phyloP scores from a whole-genome alignment of 257 asterid species.

The Solanum neorickii region DNA sequence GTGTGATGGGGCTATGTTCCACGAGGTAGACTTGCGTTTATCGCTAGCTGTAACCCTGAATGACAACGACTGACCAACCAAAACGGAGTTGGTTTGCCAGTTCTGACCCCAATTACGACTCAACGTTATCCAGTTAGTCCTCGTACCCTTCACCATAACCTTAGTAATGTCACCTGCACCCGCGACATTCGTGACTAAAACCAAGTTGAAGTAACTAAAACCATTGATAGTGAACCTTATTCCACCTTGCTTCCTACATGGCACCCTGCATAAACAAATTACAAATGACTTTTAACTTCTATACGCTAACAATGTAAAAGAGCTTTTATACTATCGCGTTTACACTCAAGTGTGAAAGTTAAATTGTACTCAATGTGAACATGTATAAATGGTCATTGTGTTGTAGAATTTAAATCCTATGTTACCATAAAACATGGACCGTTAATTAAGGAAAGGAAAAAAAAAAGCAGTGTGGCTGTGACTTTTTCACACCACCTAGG shows the following conservation, averaged over 20 bases:
- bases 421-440: neutral
- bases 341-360: neutral
- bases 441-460: neutral
- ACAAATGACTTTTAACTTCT: neutral
- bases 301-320: neutral
- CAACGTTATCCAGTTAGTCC: conserved; percentile 51
- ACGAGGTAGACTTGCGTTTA: conserved; percentile 54
- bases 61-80: conserved; percentile 65
- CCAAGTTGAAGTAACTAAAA: conserved; percentile 57
- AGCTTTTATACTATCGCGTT: too few species aligned
- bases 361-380: neutral
- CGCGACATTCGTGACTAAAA: conserved; percentile 59
- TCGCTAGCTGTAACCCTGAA: conserved; percentile 64
- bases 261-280: conserved; percentile 16
- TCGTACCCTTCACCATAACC: conserved; percentile 47
- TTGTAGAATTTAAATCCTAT: neutral
- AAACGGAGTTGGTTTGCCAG: conserved; percentile 48
- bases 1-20: conserved; percentile 59
- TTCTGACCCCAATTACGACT: conserved; percentile 89
- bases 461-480: neutral
- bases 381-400: neutral
- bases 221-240: conserved; percentile 66
- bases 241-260: conserved; percentile 56
- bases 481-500: neutral
- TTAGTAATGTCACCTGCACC: conserved; percentile 63